phyloP scores from a whole-genome alignment of 805 yeast genomes.

The Kluyveromyces dobzhanskii region DNA sequence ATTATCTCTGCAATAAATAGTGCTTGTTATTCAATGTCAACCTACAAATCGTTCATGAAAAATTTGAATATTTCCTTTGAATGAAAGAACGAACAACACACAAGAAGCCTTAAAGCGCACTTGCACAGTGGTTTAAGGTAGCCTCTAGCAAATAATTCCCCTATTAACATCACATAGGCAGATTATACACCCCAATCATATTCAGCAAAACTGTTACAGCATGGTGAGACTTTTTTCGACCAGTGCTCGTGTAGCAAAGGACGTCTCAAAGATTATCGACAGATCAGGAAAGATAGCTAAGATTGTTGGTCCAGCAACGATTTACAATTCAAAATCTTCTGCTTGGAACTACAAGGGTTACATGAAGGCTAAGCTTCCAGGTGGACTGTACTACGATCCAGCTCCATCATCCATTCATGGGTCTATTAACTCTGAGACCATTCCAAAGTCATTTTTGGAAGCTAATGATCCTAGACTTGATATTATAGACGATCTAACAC shows the following conservation, averaged over 20 bases:
- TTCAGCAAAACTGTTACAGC: not conserved
- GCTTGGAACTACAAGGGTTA: conserved; percentile 54
- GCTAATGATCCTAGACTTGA: conserved; percentile 47
- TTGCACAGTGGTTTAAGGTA: too few species aligned
- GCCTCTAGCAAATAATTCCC: too few species aligned
- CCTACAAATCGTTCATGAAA: too few species aligned
- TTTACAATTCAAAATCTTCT: conserved; percentile 54
- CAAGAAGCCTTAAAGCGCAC: too few species aligned
- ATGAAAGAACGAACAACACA: too few species aligned
- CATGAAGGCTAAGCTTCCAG: conserved; percentile 34
- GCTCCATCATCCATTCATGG: conserved; percentile 57
- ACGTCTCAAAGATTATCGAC: conserved; percentile 12
- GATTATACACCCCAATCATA: too few species aligned
- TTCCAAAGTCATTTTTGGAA: conserved; percentile 69
- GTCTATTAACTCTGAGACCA: conserved; percentile 36
- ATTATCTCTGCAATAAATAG: too few species aligned
- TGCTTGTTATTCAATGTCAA: too few species aligned
- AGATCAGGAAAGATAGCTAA: conserved; percentile 10
- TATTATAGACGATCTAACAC: conserved; percentile 26
- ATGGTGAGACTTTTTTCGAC: conserved; percentile 14
- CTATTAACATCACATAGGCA: too few species aligned
- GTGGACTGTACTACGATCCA: conserved; percentile 53
- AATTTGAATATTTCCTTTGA: too few species aligned
- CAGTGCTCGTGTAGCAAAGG: conserved; percentile 6
- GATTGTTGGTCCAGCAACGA: conserved; percentile 19